A percentile compares a stretch with the other conserved stretches of the same genome.
Evolutionary conservation across 2,329 filamentous ascomycete species (phyloP).

Genomic region (Fusarium citri): DNA sequence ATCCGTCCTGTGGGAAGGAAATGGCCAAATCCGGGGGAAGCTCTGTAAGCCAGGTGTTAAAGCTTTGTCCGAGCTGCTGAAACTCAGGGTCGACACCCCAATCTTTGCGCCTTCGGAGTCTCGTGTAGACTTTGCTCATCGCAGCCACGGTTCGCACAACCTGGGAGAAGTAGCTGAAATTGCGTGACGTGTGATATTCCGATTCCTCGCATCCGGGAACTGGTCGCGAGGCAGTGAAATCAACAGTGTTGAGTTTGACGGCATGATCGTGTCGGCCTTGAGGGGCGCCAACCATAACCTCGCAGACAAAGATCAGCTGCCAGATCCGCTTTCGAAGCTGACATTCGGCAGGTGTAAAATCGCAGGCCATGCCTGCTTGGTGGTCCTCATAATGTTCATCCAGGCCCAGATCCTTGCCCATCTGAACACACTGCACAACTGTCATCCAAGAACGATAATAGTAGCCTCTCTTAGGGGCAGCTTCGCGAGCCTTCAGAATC

Average conservation of each 20-base stretch:
- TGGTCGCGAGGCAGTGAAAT: constrained; percentile 74
- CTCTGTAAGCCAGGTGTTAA: constrained; percentile 79
- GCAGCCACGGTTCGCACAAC: constrained; percentile 81
- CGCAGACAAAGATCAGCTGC: constrained; percentile 87
- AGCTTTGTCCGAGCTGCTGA: constrained; percentile 80
- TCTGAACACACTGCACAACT: constrained; percentile 88
- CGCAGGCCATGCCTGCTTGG: constrained; percentile 76
- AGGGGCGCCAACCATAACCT: constrained; percentile 92
- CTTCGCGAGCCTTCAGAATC: constrained; percentile 89
- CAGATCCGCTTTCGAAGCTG: constrained; percentile 87
- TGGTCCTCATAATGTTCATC: constrained; percentile 89
- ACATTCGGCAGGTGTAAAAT: constrained; percentile 78
- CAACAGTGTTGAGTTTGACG: constrained; percentile 79
- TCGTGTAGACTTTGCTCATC: constrained; percentile 80
- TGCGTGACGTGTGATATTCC: constrained; percentile 82
- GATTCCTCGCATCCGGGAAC: constrained; percentile 76
- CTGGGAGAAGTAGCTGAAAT: constrained; percentile 84
- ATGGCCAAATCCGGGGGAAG: constrained; percentile 83
- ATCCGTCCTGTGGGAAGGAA: constrained; percentile 80
- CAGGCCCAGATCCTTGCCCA: constrained; percentile 91
- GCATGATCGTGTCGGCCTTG: constrained; percentile 88
- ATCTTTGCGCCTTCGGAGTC: constrained; percentile 80
- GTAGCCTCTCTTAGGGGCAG: constrained; percentile 92
- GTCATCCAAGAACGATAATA: constrained; percentile 99
- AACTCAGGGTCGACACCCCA: constrained; percentile 91